These are phyloP conservation scores for Podosphaera fusca DNA, from an alignment of 2,329 filamentous ascomycete genomes.

Conservation along the genomic window DNA sequence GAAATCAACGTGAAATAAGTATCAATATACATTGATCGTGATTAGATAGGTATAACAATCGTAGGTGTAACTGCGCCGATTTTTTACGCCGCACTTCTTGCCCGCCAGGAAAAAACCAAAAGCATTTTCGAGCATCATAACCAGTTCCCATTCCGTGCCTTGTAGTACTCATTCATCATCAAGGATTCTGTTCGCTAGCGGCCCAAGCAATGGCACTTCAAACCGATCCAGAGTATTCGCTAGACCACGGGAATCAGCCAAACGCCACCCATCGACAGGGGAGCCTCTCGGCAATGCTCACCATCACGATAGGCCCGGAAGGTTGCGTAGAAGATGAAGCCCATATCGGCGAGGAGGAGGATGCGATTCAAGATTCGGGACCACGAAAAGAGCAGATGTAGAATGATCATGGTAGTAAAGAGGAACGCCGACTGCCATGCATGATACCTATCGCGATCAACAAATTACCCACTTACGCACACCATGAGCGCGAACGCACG, in stretches of 20 bases:
- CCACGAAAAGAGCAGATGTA: constrained; percentile 77
- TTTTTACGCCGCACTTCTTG: too few relatives aligned
- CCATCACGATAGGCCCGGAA: constrained; percentile 64
- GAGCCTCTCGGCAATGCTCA: constrained; percentile 14
- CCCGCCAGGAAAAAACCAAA: too few relatives aligned
- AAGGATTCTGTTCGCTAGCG: constrained; percentile 66
- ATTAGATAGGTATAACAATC: too few relatives aligned
- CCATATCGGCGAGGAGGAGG: constrained; percentile 53
- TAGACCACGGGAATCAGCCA: constrained; percentile 14
- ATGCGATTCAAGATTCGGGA: constrained; percentile 66
- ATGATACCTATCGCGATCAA: constrained; percentile 43
- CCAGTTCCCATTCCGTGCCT: too few relatives aligned
- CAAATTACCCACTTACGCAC: neutral
- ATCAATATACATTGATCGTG: too few relatives aligned
- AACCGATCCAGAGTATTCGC: constrained; percentile 31
- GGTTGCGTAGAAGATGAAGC: constrained; percentile 52
- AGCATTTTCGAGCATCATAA: too few relatives aligned
- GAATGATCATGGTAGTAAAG: constrained; percentile 49
- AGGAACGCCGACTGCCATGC: constrained; percentile 83
- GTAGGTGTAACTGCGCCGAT: too few relatives aligned
- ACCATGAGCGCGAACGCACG: constrained; percentile 1
- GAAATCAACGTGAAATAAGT: too few relatives aligned
- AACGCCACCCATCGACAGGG: neutral
- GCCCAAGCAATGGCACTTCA: constrained; percentile 71
- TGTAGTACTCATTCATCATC: constrained; percentile 42